These are phyloP conservation scores for Curvularia sp. DNA, from an alignment of 2,329 filamentous ascomycete species.

Conservation along the genomic window DNA sequence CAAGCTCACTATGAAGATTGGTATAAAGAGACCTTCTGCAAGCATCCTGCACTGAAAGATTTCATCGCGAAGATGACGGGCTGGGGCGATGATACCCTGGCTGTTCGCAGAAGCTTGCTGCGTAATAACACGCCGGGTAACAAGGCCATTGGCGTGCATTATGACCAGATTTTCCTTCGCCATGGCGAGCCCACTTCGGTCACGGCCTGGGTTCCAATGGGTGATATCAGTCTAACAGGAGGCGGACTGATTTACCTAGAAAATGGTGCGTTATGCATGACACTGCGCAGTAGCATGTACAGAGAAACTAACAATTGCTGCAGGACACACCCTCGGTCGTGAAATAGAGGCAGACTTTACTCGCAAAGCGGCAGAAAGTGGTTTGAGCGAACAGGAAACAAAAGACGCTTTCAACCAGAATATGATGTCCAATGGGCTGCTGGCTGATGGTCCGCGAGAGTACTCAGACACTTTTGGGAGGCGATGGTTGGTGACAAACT, in stretches of 20 bases:
- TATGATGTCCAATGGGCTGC: constrained; percentile 64
- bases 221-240: constrained; percentile 61
- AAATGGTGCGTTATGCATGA: constrained; percentile 41
- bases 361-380: constrained; percentile 56
- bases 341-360: constrained; percentile 61
- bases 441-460: constrained; percentile 59
- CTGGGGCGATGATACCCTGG: constrained; percentile 59
- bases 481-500: constrained; percentile 60
- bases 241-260: constrained; percentile 68
- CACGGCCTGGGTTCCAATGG: constrained; percentile 66
- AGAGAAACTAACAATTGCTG: background rate
- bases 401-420: constrained; percentile 59
- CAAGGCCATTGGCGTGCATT: constrained; percentile 66
- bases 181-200: constrained; percentile 62
- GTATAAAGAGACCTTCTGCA: constrained; percentile 62
- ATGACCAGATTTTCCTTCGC: constrained; percentile 65
- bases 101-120: constrained; percentile 58
- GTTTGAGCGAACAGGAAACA: constrained; percentile 61
- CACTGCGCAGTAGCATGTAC: background rate
- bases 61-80: constrained; percentile 62
- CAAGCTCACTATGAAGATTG: constrained; percentile 57
- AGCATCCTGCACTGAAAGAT: constrained; percentile 58
- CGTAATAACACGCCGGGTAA: constrained; percentile 65
- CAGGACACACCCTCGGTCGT: constrained; percentile 56
- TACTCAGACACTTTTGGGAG: constrained; percentile 55